A percentile compares a stretch with the other conserved stretches of the same genome.
Conservation (phyloP, 2,329 filamentous ascomycete genomes). For the Beauveria sp. region DNA sequence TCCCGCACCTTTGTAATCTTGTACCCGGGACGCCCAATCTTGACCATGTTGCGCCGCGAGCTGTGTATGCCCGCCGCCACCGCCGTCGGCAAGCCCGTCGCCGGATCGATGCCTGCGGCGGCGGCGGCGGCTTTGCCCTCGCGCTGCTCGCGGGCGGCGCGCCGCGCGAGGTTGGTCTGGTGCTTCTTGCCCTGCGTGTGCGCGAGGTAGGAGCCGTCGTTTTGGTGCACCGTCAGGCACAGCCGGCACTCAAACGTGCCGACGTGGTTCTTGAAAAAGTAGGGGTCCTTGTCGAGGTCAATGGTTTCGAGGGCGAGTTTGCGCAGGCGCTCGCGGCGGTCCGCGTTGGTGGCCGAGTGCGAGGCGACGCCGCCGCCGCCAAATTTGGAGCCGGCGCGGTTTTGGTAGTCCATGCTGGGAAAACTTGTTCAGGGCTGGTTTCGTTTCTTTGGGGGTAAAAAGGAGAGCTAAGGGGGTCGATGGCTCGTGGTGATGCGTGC, state of each 20-base stretch:
- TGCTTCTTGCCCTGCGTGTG: conserved; percentile 98
- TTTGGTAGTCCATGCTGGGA: conserved; percentile 63
- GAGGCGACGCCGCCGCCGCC: conserved; percentile 95
- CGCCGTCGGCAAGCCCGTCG: conserved; percentile 64
- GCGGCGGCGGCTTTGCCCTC: conserved; percentile 60
- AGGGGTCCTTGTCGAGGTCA: conserved; percentile 98
- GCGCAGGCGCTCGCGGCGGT: conserved; percentile 91
- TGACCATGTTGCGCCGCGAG: conserved; percentile 76
- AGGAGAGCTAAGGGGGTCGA: background rate
- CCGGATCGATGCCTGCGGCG: conserved; percentile 43
- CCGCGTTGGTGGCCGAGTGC: conserved; percentile 85
- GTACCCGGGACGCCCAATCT: conserved; percentile 94
- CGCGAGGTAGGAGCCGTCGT: conserved; percentile 96
- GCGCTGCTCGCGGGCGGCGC: conserved; percentile 90
- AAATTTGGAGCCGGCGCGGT: conserved; percentile 94
- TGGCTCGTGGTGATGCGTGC: background rate
- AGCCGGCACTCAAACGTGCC: conserved; percentile 96
- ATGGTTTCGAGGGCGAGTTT: conserved; percentile 98
- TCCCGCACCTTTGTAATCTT: conserved; percentile 96
- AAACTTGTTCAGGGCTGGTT: background rate
- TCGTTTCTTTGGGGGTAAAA: too few relatives aligned
- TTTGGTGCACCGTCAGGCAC: conserved; percentile 95
- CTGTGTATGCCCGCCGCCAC: conserved; percentile 62
- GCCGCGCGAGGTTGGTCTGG: conserved; percentile 93
- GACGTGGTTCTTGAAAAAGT: conserved; percentile 99